Conservation (phyloP, 73 alveolate species). For the Paramecium caudatum region DNA sequence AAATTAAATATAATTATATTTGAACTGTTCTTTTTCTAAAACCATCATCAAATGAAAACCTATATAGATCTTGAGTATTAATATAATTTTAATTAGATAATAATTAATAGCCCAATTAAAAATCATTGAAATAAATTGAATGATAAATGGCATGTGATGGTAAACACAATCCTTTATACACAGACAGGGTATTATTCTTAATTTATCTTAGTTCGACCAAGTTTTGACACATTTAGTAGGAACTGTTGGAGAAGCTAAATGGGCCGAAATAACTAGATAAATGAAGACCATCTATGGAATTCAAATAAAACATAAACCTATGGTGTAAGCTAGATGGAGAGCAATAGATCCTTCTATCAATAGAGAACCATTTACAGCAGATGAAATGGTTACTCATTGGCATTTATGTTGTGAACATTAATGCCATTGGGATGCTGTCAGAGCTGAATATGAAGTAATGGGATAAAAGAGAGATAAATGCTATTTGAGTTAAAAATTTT, state of each 20-base stretch:
- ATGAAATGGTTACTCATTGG: constrained; percentile 45
- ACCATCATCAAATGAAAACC: no score
- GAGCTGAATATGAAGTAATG: constrained; percentile 25
- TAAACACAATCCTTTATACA: constrained; percentile 58
- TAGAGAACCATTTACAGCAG: constrained; percentile 42
- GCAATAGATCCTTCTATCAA: constrained; percentile 61
- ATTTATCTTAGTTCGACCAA: constrained; percentile 50
- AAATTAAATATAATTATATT: no score
- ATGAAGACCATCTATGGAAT: constrained; percentile 54
- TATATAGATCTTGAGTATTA: no score
- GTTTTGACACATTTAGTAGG: constrained; percentile 18
- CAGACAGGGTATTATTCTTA: not conserved
- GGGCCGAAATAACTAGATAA: constrained; percentile 64
- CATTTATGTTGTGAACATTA: constrained; percentile 29
- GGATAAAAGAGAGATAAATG: constrained; percentile 49
- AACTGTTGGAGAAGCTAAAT: constrained; percentile 34
- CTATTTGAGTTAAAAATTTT: constrained; percentile 47
- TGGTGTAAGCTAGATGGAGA: constrained; percentile 72
- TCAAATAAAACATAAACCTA: constrained; percentile 14
- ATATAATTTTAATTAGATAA: no score
- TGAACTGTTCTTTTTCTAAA: no score
- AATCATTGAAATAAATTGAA: no score
- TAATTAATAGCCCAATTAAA: no score
- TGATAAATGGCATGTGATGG: no score
- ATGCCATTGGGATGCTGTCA: constrained; percentile 70